phyloP scores from a whole-genome alignment of 495 filamentous ascomycete species.

The Talaromyces proteolyticus region DNA sequence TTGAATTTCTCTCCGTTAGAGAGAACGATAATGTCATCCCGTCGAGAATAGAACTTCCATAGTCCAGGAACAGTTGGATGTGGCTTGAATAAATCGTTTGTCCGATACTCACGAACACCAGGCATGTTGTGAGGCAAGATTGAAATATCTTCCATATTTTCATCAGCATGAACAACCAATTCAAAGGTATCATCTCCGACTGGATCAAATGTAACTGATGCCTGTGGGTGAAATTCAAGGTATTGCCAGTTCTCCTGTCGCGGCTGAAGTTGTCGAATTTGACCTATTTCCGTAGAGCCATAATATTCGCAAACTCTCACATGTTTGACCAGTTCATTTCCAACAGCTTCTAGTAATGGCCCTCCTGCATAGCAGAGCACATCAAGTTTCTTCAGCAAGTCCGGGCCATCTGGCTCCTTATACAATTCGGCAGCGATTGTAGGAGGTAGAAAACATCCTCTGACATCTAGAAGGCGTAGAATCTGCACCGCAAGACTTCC shows the following conservation, averaged over 20 bases:
- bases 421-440: conserved; percentile 13
- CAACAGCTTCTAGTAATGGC: conserved; percentile 10
- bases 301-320: conserved; percentile 15
- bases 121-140: conserved; percentile 25
- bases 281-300: conserved; percentile 16
- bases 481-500: not conserved
- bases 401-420: conserved; percentile 11
- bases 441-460: conserved; percentile 8
- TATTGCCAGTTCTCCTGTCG: conserved; percentile 43
- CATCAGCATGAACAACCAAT: conserved; percentile 16
- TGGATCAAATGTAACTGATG: conserved; percentile 34
- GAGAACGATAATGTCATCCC: conserved; percentile 59
- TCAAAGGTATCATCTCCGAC: conserved; percentile 40
- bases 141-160: conserved; percentile 13
- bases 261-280: not conserved
- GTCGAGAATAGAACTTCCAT: conserved; percentile 47
- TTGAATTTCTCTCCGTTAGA: conserved; percentile 61
- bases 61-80: conserved; percentile 27
- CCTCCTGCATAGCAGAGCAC: conserved; percentile 18
- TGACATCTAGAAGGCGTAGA: not conserved
- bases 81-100: conserved; percentile 11
- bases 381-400: conserved; percentile 9
- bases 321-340: conserved; percentile 11
- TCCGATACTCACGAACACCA: conserved; percentile 16
- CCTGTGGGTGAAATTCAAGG: conserved; percentile 40